A percentile compares a stretch with the other conserved stretches of the same genome.
phyloP scores from a whole-genome alignment of 2,329 filamentous ascomycete species.

The Tolypocladium ophioglossoides region DNA sequence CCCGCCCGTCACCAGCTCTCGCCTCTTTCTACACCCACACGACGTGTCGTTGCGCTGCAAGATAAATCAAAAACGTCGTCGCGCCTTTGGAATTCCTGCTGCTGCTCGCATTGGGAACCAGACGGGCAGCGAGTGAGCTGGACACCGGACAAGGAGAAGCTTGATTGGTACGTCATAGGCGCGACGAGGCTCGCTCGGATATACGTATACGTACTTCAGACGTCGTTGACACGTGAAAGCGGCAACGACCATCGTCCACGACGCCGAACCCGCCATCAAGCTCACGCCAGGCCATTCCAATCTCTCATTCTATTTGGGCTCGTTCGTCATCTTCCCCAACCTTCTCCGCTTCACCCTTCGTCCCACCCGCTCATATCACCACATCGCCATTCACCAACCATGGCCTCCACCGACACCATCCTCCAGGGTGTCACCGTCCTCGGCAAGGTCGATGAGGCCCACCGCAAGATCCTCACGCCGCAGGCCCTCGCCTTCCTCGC shows the following conservation, averaged over 20 bases:
- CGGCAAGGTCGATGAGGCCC: constrained; percentile 64
- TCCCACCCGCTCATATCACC: constrained; percentile 4
- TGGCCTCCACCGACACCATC: constrained; percentile 64
- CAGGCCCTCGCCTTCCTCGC: constrained; percentile 87
- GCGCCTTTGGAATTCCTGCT: neutral
- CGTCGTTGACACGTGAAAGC: constrained; percentile 24
- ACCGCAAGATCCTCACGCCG: constrained; percentile 85
- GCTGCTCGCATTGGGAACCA: too few species aligned
- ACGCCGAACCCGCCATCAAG: constrained; percentile 4
- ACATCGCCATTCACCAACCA: constrained; percentile 27
- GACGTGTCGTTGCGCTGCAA: neutral
- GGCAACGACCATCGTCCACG: constrained; percentile 2
- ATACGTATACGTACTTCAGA: neutral
- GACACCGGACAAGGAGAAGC: neutral
- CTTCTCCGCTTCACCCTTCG: constrained; percentile 2
- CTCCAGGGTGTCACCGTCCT: constrained; percentile 84
- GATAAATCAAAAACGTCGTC: neutral
- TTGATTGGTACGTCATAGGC: neutral
- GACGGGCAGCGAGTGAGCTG: neutral
- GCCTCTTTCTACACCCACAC: neutral
- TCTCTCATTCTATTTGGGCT: constrained; percentile 1
- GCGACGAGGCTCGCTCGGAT: constrained; percentile 3
- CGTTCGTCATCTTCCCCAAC: neutral
- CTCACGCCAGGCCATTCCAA: neutral
- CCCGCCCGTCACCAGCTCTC: neutral